Conservation (phyloP, 495 filamentous ascomycete species). For the Jackrogersella multiformis region DNA sequence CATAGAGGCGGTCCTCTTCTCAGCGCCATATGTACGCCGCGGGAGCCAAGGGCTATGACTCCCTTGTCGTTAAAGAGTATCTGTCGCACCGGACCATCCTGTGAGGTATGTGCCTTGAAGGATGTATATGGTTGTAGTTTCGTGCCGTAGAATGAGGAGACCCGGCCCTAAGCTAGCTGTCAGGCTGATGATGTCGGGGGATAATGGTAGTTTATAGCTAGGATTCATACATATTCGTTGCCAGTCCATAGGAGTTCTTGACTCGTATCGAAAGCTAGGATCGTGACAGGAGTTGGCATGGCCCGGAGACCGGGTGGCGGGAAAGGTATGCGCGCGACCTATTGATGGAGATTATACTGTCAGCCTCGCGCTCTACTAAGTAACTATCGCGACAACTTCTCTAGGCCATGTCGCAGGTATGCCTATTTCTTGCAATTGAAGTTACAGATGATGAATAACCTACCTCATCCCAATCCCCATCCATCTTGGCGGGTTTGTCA, state of each 20-base stretch:
- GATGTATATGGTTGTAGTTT: slow-evolving; percentile 79
- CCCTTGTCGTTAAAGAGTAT: slow-evolving; percentile 87
- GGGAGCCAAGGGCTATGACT: slow-evolving; percentile 78
- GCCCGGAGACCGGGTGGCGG: slow-evolving; percentile 71
- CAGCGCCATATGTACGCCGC: slow-evolving; percentile 84
- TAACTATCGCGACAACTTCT: not conserved
- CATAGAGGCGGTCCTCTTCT: slow-evolving; percentile 83
- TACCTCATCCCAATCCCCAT: slow-evolving; percentile 72
- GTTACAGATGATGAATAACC: slow-evolving; percentile 30
- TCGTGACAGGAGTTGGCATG: slow-evolving; percentile 70
- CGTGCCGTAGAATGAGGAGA: slow-evolving; percentile 83
- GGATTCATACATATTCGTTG: slow-evolving; percentile 79
- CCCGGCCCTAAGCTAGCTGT: slow-evolving; percentile 69
- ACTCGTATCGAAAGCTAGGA: slow-evolving; percentile 84
- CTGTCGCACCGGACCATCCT: slow-evolving; percentile 79
- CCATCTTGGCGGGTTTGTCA: slow-evolving; percentile 55
- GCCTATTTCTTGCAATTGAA: slow-evolving; percentile 3
- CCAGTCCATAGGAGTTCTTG: slow-evolving; percentile 93
- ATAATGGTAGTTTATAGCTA: not conserved
- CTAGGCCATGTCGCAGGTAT: not conserved
- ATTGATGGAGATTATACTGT: slow-evolving; percentile 26
- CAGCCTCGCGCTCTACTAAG: slow-evolving; percentile 8
- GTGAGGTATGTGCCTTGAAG: slow-evolving; percentile 70
- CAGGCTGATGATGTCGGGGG: not conserved
- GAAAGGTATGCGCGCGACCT: slow-evolving; percentile 76